Percentiles rank a stretch among this genome's conserved stretches.
Conservation (phyloP, 495 filamentous ascomycete species). For the Extremus antarcticus region DNA sequence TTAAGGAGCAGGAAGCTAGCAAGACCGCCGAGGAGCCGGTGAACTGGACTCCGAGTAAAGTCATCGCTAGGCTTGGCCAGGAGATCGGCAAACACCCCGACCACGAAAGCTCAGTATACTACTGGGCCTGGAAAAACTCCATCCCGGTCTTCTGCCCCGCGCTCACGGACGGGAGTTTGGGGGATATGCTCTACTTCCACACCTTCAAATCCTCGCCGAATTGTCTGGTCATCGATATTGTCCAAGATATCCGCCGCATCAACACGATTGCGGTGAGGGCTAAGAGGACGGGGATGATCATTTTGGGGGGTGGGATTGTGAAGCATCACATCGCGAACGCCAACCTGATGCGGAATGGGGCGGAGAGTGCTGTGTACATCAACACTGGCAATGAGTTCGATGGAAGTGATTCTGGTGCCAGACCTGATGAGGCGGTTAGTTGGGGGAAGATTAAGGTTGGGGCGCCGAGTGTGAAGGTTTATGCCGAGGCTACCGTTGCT, state of each 20-base stretch:
- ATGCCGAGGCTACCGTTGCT: slow-evolving; percentile 80
- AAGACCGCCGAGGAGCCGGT: slow-evolving; percentile 52
- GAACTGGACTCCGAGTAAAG: slow-evolving; percentile 80
- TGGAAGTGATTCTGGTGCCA: slow-evolving; percentile 88
- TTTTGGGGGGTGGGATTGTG: slow-evolving; percentile 82
- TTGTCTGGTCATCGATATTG: slow-evolving; percentile 73
- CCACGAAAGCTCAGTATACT: slow-evolving; percentile 76
- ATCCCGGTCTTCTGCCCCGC: slow-evolving; percentile 97
- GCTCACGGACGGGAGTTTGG: slow-evolving; percentile 84
- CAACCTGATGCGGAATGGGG: slow-evolving; percentile 91
- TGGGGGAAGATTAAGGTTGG: slow-evolving; percentile 96
- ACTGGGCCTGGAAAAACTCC: slow-evolving; percentile 88
- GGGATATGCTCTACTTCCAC: slow-evolving; percentile 97
- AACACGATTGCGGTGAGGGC: slow-evolving; percentile 82
- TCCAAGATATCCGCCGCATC: slow-evolving; percentile 77
- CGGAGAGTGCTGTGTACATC: slow-evolving; percentile 90
- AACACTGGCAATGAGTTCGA: slow-evolving; percentile 97
- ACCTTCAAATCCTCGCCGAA: slow-evolving; percentile 74
- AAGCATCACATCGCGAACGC: slow-evolving; percentile 99
- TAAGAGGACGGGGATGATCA: slow-evolving; percentile 79
- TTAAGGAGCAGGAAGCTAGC: slow-evolving; percentile 79
- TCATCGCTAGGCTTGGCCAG: slow-evolving; percentile 74
- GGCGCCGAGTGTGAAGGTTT: slow-evolving; percentile 83
- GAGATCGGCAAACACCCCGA: slow-evolving; percentile 75
- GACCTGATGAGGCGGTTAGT: slow-evolving; percentile 92